Conservation (phyloP, 495 filamentous ascomycete genomes). For the Halenospora varia region DNA sequence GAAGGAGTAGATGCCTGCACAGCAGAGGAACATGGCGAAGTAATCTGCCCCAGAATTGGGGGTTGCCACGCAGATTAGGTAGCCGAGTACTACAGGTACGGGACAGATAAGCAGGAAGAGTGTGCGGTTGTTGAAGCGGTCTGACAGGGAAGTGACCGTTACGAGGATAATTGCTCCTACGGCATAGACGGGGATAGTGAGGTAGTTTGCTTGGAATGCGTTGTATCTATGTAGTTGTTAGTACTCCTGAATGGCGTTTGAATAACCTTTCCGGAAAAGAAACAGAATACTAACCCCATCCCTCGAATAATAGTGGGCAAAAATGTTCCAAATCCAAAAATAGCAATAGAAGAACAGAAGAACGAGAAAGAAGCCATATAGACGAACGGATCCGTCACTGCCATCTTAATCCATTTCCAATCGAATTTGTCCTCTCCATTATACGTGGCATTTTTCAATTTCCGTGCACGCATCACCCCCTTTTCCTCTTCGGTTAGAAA, state of each 20-base stretch:
- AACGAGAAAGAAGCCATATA: slow-evolving; percentile 29
- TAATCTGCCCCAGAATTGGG: slow-evolving; percentile 12
- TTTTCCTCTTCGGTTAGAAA: slow-evolving; percentile 47
- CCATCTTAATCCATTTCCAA: slow-evolving; percentile 44
- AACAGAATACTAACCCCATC: slow-evolving; percentile 34
- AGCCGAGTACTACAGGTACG: slow-evolving; percentile 45
- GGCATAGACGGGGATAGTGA: slow-evolving; percentile 36
- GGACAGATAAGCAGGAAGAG: slow-evolving; percentile 33
- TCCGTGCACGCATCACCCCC: slow-evolving; percentile 45
- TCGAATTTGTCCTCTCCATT: slow-evolving; percentile 42
- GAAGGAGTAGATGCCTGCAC: slow-evolving; percentile 11
- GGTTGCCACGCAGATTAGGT: slow-evolving; percentile 33
- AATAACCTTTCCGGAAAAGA: too few relatives aligned
- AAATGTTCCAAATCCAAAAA: slow-evolving; percentile 56
- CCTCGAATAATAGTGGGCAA: slow-evolving; percentile 50
- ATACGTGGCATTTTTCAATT: slow-evolving; percentile 38
- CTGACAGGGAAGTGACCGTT: slow-evolving; percentile 37
- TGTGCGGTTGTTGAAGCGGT: slow-evolving; percentile 24
- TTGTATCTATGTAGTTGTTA: too few relatives aligned
- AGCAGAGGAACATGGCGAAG: slow-evolving; percentile 21
- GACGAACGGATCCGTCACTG: slow-evolving; percentile 27
- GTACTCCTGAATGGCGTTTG: too few relatives aligned
- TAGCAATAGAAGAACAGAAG: slow-evolving; percentile 48
- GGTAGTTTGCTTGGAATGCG: slow-evolving; percentile 37
- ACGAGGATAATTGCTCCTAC: slow-evolving; percentile 35